Evolutionary conservation across 2,329 filamentous ascomycete species (phyloP).

Genomic region (Cercospora sojina): DNA sequence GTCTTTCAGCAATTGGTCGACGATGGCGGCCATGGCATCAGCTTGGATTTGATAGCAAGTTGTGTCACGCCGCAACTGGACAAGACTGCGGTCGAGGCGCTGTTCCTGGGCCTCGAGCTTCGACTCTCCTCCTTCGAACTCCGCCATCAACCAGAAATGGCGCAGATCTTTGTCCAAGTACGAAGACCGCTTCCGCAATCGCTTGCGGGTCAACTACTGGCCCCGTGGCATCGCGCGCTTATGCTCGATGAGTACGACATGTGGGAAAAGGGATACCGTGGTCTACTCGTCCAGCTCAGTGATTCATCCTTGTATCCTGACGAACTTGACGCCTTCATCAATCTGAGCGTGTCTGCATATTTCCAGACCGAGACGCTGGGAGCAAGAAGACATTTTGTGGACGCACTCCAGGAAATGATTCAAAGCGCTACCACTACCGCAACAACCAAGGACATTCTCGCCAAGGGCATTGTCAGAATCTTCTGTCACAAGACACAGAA

Average conservation of each 20-base stretch:
- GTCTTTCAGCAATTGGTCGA: constrained; percentile 16
- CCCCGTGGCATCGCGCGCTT: constrained; percentile 25
- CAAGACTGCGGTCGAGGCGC: constrained; percentile 16
- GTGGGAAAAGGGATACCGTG: constrained; percentile 24
- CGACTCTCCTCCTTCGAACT: constrained; percentile 24
- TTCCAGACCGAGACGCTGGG: constrained; percentile 23
- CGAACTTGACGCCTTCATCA: constrained; percentile 27
- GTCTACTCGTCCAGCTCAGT: constrained; percentile 22
- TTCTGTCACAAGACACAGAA: constrained; percentile 30
- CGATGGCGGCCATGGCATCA: constrained; percentile 21
- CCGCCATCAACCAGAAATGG: constrained; percentile 25
- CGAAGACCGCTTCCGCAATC: constrained; percentile 23
- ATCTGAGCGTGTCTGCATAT: constrained; percentile 25
- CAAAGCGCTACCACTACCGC: constrained; percentile 13
- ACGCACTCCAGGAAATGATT: constrained; percentile 21
- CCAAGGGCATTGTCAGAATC: constrained; percentile 26
- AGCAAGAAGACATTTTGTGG: constrained; percentile 24
- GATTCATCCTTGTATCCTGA: constrained; percentile 21
- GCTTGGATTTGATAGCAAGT: constrained; percentile 20
- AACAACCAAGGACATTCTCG: constrained; percentile 22
- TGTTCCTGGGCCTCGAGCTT: constrained; percentile 20
- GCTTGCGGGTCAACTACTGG: constrained; percentile 22
- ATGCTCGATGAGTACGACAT: constrained; percentile 28
- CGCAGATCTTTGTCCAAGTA: constrained; percentile 29
- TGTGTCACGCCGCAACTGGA: constrained; percentile 19